phyloP scores from a whole-genome alignment of 495 filamentous ascomycete species.

The Aspergillus sclerotioniger region DNA sequence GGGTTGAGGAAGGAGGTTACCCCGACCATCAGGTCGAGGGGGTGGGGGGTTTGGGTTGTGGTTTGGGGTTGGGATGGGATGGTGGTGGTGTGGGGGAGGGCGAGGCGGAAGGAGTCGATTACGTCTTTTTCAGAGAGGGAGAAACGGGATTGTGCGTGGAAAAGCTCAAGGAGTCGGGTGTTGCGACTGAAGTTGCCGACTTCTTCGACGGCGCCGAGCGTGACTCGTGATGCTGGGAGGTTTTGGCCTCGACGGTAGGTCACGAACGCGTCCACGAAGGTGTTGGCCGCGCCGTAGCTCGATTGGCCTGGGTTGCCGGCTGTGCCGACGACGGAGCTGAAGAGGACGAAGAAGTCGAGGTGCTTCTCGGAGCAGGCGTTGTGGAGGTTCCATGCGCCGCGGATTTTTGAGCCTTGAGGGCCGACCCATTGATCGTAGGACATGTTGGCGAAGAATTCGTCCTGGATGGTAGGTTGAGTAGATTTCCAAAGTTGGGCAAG shows the following conservation, averaged over 20 bases:
- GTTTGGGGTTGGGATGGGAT: too few species aligned
- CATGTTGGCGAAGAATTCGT: slow-evolving; percentile 41
- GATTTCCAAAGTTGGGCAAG: not conserved
- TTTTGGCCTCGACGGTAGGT: slow-evolving; percentile 26
- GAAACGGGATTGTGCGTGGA: not conserved
- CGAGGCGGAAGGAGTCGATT: not conserved
- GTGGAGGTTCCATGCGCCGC: slow-evolving; percentile 57
- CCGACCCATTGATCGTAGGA: slow-evolving; percentile 35
- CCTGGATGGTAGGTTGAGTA: slow-evolving; percentile 11
- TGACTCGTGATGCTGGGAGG: slow-evolving; percentile 26
- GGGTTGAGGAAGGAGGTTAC: not conserved
- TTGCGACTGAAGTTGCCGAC: slow-evolving; percentile 33
- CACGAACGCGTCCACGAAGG: slow-evolving; percentile 37
- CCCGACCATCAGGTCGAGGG: not conserved
- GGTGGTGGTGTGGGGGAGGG: not conserved
- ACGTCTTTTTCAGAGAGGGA: not conserved
- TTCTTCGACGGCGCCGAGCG: slow-evolving; percentile 33
- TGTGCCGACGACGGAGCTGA: slow-evolving; percentile 36
- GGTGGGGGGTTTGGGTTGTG: not conserved
- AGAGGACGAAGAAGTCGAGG: slow-evolving; percentile 52
- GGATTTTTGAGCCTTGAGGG: slow-evolving; percentile 39
- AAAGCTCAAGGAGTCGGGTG: slow-evolving; percentile 3
- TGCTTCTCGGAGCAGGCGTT: slow-evolving; percentile 31
- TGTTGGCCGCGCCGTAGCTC: slow-evolving; percentile 40
- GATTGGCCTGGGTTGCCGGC: slow-evolving; percentile 25